These are phyloP conservation scores for Nemania abortiva DNA, from an alignment of 2,329 filamentous ascomycete species.

Conservation along the genomic window DNA sequence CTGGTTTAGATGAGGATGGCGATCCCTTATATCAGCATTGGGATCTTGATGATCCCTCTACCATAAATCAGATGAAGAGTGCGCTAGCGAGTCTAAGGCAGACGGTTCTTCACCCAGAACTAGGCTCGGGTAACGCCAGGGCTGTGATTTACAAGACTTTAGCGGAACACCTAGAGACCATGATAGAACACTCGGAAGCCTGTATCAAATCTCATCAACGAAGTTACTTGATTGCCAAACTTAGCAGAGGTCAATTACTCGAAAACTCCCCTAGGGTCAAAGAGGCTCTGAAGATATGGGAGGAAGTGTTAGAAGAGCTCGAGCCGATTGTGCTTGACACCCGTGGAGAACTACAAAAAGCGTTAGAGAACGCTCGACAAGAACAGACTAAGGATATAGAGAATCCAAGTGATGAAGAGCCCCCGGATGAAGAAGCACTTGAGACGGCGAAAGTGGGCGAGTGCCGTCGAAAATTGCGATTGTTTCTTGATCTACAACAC, in stretches of 20 bases:
- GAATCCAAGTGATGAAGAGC: conserved; percentile 41
- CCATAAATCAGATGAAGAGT: conserved; percentile 78
- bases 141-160: conserved; percentile 76
- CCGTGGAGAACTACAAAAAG: conserved; percentile 69
- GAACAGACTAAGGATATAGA: conserved; percentile 42
- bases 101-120: conserved; percentile 86
- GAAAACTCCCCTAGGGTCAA: conserved; percentile 78
- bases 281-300: conserved; percentile 79
- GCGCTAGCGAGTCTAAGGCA: conserved; percentile 85
- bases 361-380: conserved; percentile 57
- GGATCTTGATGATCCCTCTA: conserved; percentile 68
- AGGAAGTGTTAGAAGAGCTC: conserved; percentile 64
- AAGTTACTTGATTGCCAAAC: conserved; percentile 69
- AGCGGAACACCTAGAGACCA: conserved; percentile 85
- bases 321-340: conserved; percentile 70
- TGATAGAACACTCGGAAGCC: conserved; percentile 87
- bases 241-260: conserved; percentile 80
- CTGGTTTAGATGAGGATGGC: conserved; percentile 74
- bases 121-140: conserved; percentile 75
- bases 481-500: conserved; percentile 83
- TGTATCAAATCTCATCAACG: conserved; percentile 77
- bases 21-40: conserved; percentile 71
- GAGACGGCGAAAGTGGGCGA: conserved; percentile 63
- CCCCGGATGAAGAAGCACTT: conserved; percentile 32
- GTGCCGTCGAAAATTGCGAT: conserved; percentile 74